These are phyloP conservation scores for Phytophthora tubulina DNA, from an alignment of 352 stramenopile species.

Conservation along the genomic window DNA sequence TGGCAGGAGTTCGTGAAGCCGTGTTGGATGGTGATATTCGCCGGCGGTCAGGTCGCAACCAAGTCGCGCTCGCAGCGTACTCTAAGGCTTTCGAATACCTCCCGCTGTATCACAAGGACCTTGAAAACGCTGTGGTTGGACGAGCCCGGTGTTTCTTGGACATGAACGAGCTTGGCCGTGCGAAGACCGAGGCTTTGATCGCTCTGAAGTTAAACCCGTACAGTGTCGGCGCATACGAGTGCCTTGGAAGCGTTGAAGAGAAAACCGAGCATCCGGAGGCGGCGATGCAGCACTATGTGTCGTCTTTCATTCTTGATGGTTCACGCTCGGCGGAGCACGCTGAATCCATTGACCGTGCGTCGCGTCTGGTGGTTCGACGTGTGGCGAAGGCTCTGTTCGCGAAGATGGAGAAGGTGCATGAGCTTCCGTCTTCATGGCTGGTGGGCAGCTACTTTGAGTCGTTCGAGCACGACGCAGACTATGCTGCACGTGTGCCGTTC, in stretches of 20 bases:
- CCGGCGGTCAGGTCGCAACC: constrained; percentile 54
- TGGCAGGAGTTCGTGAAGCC: constrained; percentile 59
- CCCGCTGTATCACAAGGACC: constrained; percentile 72
- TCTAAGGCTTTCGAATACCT: constrained; percentile 69
- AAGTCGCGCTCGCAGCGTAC: constrained; percentile 68
- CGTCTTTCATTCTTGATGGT: constrained; percentile 83
- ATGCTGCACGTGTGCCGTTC: constrained; percentile 60
- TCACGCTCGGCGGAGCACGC: constrained; percentile 76
- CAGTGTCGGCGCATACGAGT: constrained; percentile 74
- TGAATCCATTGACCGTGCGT: constrained; percentile 78
- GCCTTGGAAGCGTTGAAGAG: constrained; percentile 72
- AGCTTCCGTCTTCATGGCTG: constrained; percentile 82
- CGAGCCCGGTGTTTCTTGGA: constrained; percentile 70
- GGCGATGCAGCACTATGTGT: constrained; percentile 89
- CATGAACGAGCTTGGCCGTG: constrained; percentile 53
- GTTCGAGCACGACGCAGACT: constrained; percentile 83
- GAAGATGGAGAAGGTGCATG: constrained; percentile 74
- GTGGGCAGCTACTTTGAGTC: constrained; percentile 89
- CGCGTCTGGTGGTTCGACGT: constrained; percentile 67
- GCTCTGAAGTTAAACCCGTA: constrained; percentile 74
- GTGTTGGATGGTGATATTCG: constrained; percentile 73
- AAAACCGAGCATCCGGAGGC: constrained; percentile 54
- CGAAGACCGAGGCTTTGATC: constrained; percentile 55
- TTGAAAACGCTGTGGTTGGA: constrained; percentile 66
- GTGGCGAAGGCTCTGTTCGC: constrained; percentile 78